Conservation (phyloP, 441 rosid species). For the Erysimum cheiri region DNA sequence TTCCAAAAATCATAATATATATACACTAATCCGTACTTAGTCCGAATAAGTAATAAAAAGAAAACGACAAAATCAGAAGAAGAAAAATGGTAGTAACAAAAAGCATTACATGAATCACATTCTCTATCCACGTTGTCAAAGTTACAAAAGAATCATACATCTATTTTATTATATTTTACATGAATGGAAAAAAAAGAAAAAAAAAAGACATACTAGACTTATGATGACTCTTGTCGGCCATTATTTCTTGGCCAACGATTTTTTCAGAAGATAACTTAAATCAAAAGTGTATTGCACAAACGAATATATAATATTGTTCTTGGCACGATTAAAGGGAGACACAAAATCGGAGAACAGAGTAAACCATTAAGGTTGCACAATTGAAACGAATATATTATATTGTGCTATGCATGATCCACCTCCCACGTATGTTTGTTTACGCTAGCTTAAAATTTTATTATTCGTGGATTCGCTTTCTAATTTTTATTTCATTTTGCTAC, state of each 20-base stretch:
- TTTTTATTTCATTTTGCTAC: not conserved
- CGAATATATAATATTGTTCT: conserved; percentile 32
- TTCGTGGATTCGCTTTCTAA: conserved; percentile 18
- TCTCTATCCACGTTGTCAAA: conserved; percentile 31
- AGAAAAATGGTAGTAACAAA: not conserved
- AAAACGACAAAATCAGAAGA: not conserved
- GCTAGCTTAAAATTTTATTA: not conserved
- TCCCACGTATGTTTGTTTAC: conserved; percentile 29
- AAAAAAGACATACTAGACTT: conserved; percentile 28
- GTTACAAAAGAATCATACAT: conserved; percentile 10
- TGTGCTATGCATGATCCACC: conserved; percentile 6
- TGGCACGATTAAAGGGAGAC: conserved; percentile 42
- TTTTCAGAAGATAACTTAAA: conserved; percentile 32
- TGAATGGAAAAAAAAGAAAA: not conserved
- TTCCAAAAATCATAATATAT: no score
- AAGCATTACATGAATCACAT: not conserved
- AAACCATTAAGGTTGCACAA: conserved; percentile 29
- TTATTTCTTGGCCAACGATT: conserved; percentile 35
- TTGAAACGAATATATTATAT: not conserved
- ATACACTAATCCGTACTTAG: no score
- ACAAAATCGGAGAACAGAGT: conserved; percentile 31
- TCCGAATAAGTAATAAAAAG: not conserved
- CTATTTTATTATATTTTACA: not conserved
- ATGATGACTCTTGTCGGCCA: conserved; percentile 47
- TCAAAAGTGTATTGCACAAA: conserved; percentile 37